Evolutionary conservation across 202 grass and related monocot genomes (phyloP).

Genomic region (Tripidium arundinaceum): DNA sequence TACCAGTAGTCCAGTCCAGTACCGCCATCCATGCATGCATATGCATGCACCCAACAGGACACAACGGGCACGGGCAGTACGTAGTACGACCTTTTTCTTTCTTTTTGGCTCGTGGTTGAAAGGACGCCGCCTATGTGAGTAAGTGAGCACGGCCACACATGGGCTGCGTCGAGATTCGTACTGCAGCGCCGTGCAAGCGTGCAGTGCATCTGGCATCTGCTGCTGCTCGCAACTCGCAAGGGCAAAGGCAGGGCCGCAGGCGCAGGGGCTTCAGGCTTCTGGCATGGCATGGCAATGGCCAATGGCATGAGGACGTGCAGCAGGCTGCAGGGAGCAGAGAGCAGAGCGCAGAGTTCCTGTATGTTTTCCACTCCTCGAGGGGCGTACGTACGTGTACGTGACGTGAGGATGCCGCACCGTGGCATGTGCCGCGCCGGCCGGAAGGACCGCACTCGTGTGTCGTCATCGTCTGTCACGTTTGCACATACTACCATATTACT

Average conservation of each 20-base stretch:
- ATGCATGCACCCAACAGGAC: no score
- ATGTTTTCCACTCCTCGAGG: constrained; percentile 2
- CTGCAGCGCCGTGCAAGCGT: not conserved
- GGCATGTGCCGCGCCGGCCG: not conserved
- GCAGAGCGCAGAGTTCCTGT: not conserved
- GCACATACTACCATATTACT: no score
- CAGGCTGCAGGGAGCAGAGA: not conserved
- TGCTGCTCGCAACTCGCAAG: no score
- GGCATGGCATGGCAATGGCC: no score
- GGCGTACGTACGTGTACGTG: not conserved
- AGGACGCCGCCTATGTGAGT: not conserved
- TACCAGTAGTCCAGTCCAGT: no score
- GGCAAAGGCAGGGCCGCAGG: no score
- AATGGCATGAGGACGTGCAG: no score
- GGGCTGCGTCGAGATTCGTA: constrained; percentile 19
- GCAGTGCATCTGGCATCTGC: not conserved
- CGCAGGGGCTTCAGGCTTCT: no score
- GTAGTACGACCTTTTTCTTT: no score
- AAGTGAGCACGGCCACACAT: not conserved
- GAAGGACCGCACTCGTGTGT: not conserved
- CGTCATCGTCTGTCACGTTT: not conserved
- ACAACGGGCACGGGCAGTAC: not conserved
- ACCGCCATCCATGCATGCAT: no score
- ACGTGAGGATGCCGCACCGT: not conserved
- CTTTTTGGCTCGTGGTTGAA: not conserved